Evolutionary conservation across 805 yeast species (phyloP).

Genomic region (Limtongia smithiae): DNA sequence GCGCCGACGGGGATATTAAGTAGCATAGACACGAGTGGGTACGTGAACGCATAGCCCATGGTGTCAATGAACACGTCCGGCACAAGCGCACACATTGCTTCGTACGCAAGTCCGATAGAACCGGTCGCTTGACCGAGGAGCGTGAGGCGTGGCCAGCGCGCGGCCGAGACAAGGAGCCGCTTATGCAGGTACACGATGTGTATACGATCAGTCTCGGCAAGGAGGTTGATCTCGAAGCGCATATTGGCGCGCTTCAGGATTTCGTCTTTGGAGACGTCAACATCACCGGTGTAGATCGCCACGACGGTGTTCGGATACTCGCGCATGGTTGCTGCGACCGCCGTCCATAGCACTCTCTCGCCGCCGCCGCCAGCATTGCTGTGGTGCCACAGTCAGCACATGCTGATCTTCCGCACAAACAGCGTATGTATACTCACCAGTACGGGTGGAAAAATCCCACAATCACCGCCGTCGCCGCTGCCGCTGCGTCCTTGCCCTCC

Average conservation of each 20-base stretch:
- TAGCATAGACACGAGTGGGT: slow-evolving; percentile 57
- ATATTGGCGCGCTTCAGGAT: slow-evolving; percentile 44
- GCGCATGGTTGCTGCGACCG: slow-evolving; percentile 65
- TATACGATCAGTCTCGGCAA: slow-evolving; percentile 47
- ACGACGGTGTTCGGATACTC: slow-evolving; percentile 51
- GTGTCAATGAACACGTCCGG: slow-evolving; percentile 92
- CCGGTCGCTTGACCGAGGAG: slow-evolving; percentile 86
- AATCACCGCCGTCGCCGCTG: slow-evolving; percentile 36
- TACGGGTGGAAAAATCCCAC: slow-evolving; percentile 94
- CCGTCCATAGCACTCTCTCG: slow-evolving; percentile 94
- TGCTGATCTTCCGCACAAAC: too few relatives aligned
- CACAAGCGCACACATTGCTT: slow-evolving; percentile 59
- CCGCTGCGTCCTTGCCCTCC: slow-evolving; percentile 2
- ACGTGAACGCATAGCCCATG: slow-evolving; percentile 87
- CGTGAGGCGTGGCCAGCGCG: slow-evolving; percentile 74
- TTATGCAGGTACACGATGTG: slow-evolving; percentile 58
- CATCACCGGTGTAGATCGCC: slow-evolving; percentile 70
- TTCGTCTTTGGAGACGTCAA: slow-evolving; percentile 35
- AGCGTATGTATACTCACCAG: slow-evolving; percentile 28
- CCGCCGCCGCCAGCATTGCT: slow-evolving; percentile 99
- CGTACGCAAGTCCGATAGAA: slow-evolving; percentile 60
- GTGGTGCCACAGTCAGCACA: background rate
- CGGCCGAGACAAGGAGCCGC: slow-evolving; percentile 62
- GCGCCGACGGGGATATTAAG: slow-evolving; percentile 73
- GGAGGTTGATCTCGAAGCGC: slow-evolving; percentile 54